Conservation (phyloP, 2,329 filamentous ascomycete genomes). For the Whalleya microplaca region DNA sequence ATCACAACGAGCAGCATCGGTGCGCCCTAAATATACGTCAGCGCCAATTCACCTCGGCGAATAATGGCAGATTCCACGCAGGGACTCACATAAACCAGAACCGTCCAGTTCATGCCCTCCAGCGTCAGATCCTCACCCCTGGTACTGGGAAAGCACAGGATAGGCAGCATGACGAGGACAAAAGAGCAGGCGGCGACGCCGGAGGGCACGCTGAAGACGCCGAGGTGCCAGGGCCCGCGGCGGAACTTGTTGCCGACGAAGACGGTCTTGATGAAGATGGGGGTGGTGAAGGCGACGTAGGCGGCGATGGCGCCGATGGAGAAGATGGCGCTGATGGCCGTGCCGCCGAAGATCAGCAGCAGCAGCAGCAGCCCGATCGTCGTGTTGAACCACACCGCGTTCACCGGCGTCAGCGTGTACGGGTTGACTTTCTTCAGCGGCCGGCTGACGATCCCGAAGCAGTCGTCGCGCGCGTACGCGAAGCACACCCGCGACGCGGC, state of each 20-base stretch:
- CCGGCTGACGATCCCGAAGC: constrained; percentile 61
- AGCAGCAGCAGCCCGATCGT: constrained; percentile 61
- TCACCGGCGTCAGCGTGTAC: constrained; percentile 67
- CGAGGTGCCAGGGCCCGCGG: constrained; percentile 70
- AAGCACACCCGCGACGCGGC: constrained; percentile 68
- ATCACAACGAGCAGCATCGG: constrained; percentile 62
- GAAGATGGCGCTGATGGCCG: constrained; percentile 70
- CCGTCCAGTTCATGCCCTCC: constrained; percentile 69
- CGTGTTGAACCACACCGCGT: constrained; percentile 71
- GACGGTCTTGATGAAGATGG: constrained; percentile 61
- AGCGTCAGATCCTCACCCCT: constrained; percentile 57
- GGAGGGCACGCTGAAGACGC: constrained; percentile 59
- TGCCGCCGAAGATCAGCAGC: constrained; percentile 66
- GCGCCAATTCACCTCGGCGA: neutral
- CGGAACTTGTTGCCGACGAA: constrained; percentile 67
- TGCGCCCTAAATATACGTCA: constrained; percentile 48
- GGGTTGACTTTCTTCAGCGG: constrained; percentile 64
- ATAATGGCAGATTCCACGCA: neutral
- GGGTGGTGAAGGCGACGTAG: constrained; percentile 64
- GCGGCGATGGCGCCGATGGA: constrained; percentile 71
- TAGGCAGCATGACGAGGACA: constrained; percentile 68
- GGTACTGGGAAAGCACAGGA: constrained; percentile 66
- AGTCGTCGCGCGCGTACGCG: constrained; percentile 73
- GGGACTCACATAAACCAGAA: constrained; percentile 54
- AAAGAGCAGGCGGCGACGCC: constrained; percentile 62